Conservation (phyloP, 257 asterid genomes). For the Mitragyna speciosa region DNA sequence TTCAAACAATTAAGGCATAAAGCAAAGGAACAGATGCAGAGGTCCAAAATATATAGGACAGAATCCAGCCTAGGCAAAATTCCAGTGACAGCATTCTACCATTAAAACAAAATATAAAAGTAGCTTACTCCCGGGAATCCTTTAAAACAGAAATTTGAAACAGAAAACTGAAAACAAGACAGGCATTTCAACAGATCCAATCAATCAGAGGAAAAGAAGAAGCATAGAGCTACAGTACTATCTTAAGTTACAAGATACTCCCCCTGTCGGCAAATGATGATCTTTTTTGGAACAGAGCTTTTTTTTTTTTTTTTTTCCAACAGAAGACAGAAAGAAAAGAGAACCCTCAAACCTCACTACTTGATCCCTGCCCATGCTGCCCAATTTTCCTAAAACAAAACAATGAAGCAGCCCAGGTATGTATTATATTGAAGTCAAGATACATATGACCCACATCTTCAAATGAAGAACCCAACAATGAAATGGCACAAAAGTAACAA, state of each 20-base stretch:
- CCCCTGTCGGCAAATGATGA: background rate
- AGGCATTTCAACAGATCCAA: too few relatives aligned
- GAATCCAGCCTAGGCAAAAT: background rate
- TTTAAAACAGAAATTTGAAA: too few relatives aligned
- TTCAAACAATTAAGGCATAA: background rate
- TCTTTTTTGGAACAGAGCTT: background rate
- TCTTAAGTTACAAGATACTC: background rate
- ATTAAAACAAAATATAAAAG: background rate
- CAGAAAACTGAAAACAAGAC: too few relatives aligned
- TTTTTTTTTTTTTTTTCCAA: too few relatives aligned
- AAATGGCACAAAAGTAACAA: background rate
- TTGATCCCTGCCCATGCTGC: background rate
- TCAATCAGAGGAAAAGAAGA: too few relatives aligned
- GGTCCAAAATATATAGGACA: background rate
- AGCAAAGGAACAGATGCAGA: background rate
- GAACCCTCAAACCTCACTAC: background rate
- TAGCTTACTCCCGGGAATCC: too few relatives aligned
- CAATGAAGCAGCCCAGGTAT: background rate
- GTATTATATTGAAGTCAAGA: too few relatives aligned
- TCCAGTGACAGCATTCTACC: background rate
- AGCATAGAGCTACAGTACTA: background rate
- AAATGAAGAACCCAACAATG: background rate
- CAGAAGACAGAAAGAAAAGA: background rate
- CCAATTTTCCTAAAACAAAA: too few relatives aligned
- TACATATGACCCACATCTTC: background rate